Percentiles rank a stretch among this genome's conserved stretches.
Conservation (phyloP, 768 basidiomycete genomes). For the Boletus huronensis region DNA sequence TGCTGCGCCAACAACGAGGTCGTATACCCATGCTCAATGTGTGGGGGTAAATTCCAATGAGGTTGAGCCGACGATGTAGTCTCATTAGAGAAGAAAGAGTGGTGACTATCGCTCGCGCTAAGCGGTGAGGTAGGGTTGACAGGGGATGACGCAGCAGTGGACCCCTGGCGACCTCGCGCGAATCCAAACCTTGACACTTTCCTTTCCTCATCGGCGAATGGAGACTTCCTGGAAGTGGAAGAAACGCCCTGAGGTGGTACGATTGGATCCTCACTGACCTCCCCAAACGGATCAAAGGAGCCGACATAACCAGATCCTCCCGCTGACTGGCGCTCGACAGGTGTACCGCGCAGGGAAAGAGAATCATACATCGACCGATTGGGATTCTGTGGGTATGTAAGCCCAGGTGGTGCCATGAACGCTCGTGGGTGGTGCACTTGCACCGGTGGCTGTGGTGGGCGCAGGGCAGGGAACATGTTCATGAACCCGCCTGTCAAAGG, state of each 20-base stretch:
- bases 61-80: slow-evolving; percentile 36
- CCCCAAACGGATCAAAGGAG: slow-evolving; percentile 79
- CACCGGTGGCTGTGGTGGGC: slow-evolving; percentile 28
- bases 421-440: slow-evolving; percentile 27
- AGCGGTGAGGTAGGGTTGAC: slow-evolving; percentile 54
- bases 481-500: slow-evolving; percentile 65
- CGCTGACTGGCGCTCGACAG: slow-evolving; percentile 45
- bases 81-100: slow-evolving; percentile 45
- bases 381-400: slow-evolving; percentile 46
- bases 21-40: slow-evolving; percentile 41
- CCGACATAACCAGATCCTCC: slow-evolving; percentile 59
- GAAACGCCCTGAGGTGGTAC: slow-evolving; percentile 29
- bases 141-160: slow-evolving; percentile 57
- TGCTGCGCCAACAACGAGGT: slow-evolving; percentile 50
- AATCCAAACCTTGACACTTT: slow-evolving; percentile 81
- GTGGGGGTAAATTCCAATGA: slow-evolving; percentile 44
- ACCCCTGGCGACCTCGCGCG: slow-evolving; percentile 65
- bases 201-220: slow-evolving; percentile 54
- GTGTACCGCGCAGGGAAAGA: slow-evolving; percentile 36
- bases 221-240: slow-evolving; percentile 35
- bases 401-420: slow-evolving; percentile 51
- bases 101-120: slow-evolving; percentile 46
- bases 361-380: slow-evolving; percentile 58
- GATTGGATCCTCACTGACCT: slow-evolving; percentile 47
- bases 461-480: slow-evolving; percentile 67